A percentile compares a stretch with the other conserved stretches of the same genome.
These are phyloP conservation scores for Rhodotorula taiwanensis DNA, from an alignment of 768 basidiomycete species.

Conservation along the genomic window DNA sequence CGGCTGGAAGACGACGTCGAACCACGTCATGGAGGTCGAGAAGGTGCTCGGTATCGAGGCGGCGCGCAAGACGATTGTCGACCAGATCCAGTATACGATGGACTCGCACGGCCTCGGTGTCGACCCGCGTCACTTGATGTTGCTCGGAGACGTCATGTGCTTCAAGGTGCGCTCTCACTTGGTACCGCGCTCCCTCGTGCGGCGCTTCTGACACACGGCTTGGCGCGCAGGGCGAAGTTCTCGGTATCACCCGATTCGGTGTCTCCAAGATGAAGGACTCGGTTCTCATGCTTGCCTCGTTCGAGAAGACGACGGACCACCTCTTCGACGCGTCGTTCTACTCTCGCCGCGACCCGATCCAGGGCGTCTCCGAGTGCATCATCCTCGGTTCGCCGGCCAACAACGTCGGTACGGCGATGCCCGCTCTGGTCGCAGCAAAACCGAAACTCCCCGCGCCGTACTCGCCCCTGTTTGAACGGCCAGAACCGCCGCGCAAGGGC, in stretches of 20 bases:
- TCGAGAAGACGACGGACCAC: constrained; percentile 99
- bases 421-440: constrained; percentile 46
- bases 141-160: constrained; percentile 96
- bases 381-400: constrained; percentile 60
- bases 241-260: constrained; percentile 97
- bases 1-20: constrained; percentile 84
- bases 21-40: constrained; percentile 93
- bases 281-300: constrained; percentile 96
- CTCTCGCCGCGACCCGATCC: constrained; percentile 88
- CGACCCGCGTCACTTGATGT: constrained; percentile 96
- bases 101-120: constrained; percentile 94
- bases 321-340: constrained; percentile 95
- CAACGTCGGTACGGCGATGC: constrained; percentile 42
- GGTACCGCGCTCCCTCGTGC: neutral
- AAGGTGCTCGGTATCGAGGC: constrained; percentile 98
- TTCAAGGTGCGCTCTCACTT: constrained; percentile 64
- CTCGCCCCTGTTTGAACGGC: constrained; percentile 45
- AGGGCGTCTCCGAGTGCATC: constrained; percentile 97
- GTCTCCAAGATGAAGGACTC: constrained; percentile 98
- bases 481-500: neutral
- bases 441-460: constrained; percentile 43
- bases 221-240: constrained; percentile 72
- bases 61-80: constrained; percentile 84
- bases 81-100: constrained; percentile 97
- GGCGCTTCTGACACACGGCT: neutral